Percentiles rank a stretch among this genome's conserved stretches.
phyloP scores from a whole-genome alignment of 257 asterid genomes.

The Mitragyna speciosa region DNA sequence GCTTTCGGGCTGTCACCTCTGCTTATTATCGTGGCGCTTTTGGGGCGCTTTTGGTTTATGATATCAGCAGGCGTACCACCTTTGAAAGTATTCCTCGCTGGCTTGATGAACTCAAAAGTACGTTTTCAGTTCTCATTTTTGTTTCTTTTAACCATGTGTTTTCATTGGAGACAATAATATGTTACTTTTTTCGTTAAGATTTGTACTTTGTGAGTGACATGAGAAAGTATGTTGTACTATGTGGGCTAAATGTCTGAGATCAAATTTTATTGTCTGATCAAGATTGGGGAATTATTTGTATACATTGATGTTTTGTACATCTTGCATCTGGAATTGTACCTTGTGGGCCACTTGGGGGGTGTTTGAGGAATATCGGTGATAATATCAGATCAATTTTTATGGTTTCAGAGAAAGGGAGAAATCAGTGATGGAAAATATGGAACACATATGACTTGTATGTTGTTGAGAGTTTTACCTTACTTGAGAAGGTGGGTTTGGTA shows the following conservation, averaged over 20 bases:
- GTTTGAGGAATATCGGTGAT: background rate
- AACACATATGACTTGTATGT: background rate
- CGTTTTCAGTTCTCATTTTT: slow-evolving; percentile 1
- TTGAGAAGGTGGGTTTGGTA: no score
- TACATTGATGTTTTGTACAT: background rate
- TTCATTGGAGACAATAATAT: background rate
- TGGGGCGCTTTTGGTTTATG: slow-evolving; percentile 71
- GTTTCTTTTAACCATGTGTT: background rate
- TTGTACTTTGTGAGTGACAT: background rate
- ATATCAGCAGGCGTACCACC: slow-evolving; percentile 53
- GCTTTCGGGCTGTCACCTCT: slow-evolving; percentile 78
- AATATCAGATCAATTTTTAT: background rate
- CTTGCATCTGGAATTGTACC: background rate
- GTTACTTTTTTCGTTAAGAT: background rate
- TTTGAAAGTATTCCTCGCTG: slow-evolving; percentile 75
- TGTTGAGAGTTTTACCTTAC: background rate
- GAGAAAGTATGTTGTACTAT: no score
- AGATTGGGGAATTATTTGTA: background rate
- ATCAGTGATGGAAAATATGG: background rate
- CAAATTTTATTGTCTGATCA: background rate
- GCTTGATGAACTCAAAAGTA: slow-evolving; percentile 72
- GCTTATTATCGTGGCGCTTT: slow-evolving; percentile 81
- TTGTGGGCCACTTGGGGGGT: background rate
- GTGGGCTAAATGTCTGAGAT: background rate
- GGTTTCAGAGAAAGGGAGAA: background rate